These are phyloP conservation scores for Candida ipomoeae DNA, from an alignment of 805 yeast species.

Conservation along the genomic window DNA sequence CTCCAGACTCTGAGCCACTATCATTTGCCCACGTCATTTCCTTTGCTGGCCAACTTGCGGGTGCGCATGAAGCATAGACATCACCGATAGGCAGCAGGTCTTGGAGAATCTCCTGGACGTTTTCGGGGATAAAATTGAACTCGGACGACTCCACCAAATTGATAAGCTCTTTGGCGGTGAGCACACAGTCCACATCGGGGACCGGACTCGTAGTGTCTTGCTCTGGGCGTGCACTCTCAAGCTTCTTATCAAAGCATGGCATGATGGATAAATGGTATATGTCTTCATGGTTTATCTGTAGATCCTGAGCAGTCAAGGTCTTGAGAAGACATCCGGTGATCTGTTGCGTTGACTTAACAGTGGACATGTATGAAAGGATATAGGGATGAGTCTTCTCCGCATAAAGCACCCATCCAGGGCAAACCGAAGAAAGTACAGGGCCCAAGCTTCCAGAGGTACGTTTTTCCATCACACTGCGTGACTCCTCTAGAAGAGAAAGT, in stretches of 20 bases:
- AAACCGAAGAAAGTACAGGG: slow-evolving; percentile 67
- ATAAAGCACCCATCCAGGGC: slow-evolving; percentile 96
- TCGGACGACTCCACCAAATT: slow-evolving; percentile 61
- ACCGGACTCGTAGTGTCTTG: slow-evolving; percentile 6
- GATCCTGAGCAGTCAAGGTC: slow-evolving; percentile 35
- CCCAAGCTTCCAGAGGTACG: slow-evolving; percentile 13
- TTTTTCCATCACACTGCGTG: slow-evolving; percentile 17
- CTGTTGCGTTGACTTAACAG: slow-evolving; percentile 87
- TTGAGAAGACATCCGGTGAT: slow-evolving; percentile 81
- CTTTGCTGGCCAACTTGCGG: slow-evolving; percentile 58
- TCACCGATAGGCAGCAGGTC: slow-evolving; percentile 9
- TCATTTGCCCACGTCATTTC: slow-evolving; percentile 67
- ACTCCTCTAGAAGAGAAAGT: slow-evolving; percentile 48
- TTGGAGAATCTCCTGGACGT: slow-evolving; percentile 4
- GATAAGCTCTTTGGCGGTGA: slow-evolving; percentile 84
- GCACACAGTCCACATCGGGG: slow-evolving; percentile 85
- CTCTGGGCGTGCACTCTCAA: slow-evolving; percentile 89
- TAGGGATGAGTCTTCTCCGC: slow-evolving; percentile 95
- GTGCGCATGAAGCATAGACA: slow-evolving; percentile 40
- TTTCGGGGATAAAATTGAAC: slow-evolving; percentile 24
- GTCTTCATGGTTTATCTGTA: slow-evolving; percentile 27
- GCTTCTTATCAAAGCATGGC: slow-evolving; percentile 97
- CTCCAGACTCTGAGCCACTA: slow-evolving; percentile 83
- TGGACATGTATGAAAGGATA: slow-evolving; percentile 63
- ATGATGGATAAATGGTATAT: slow-evolving; percentile 81